Conservation (phyloP, 2,329 filamentous ascomycete genomes). For the Corinectria fuckeliana region DNA sequence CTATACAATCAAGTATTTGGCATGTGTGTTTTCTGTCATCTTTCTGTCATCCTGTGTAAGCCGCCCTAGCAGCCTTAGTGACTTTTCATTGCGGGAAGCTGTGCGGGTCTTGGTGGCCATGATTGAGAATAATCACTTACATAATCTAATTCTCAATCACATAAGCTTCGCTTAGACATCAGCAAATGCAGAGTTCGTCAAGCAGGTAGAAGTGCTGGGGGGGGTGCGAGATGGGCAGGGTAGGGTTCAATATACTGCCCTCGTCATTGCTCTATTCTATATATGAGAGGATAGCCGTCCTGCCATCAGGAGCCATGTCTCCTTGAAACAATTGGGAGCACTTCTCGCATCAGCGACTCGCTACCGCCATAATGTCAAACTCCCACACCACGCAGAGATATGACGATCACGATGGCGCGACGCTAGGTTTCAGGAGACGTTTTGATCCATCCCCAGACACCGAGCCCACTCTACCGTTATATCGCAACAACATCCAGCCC, state of each 20-base stretch:
- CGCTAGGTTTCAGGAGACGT: background rate
- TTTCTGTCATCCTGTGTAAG: conserved; percentile 15
- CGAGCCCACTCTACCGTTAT: conserved; percentile 2
- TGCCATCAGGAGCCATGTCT: no score
- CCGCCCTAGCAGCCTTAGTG: conserved; percentile 3
- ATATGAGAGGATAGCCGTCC: background rate
- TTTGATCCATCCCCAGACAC: background rate
- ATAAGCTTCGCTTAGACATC: background rate
- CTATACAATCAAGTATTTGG: no score
- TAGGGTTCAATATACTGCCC: background rate
- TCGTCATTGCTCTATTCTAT: background rate
- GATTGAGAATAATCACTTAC: background rate
- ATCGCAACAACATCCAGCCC: conserved; percentile 16
- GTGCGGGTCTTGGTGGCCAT: background rate
- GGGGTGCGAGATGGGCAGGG: no score
- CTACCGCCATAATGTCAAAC: background rate
- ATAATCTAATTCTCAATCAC: background rate
- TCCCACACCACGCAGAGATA: background rate
- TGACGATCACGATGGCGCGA: background rate
- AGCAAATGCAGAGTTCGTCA: background rate
- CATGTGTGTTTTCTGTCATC: conserved; percentile 2
- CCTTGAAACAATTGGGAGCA: no score
- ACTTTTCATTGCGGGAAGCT: background rate
- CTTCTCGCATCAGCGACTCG: no score
- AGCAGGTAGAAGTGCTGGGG: no score